Base-by-base conservation (phyloP, 768 basidiomycete genomes). In the Tulasnella calospora region DNA sequence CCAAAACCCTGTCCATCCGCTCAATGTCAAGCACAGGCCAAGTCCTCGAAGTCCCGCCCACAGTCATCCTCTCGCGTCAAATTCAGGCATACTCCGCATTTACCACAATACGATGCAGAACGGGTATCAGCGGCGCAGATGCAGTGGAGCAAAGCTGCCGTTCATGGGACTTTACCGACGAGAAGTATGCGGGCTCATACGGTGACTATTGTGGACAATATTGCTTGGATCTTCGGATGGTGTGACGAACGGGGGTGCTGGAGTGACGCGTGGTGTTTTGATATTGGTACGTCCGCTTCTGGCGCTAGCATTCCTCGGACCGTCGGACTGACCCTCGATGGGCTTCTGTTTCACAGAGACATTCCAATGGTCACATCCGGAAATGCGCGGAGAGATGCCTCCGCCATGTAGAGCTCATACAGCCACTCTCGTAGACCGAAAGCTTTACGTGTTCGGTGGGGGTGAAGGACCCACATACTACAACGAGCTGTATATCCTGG, bases 371-470 rank as follows among this genome's bases (percentile, higher is more conserved):
- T 89, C 90, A 0, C 90, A 91, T 79, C 91, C 94, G 0, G 90
- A 92, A 23, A 91, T 90, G 30, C 81, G 87, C 3, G 96, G 95
- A n/a, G 92, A 94, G 2, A 83, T 89, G 5, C 93, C 95, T 0
- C 92, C 92, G 1, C 93, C 93, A 0, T 92, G 92, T 71, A 89
- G 96, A 33, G 96, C 95, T 6, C 96, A 98, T 82, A 94, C 93
- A 0, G 92, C 93, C 2, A 96, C 94, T 0, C 87, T 93, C 10
- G 91, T 94, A 74, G 93, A 94, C 82, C 82, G 82, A 19, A 89
- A 90, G 35, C 88, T 97, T 67, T 89, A 44, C 44, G 44, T 44
- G 15, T 44, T 44, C 44, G 15, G 44, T 44, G 44, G 44, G 17
- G 15, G 44, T 0, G 89, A 94, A 80, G 93, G 92, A 2, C 88